Evolutionary conservation across 768 basidiomycete species (phyloP).

Genomic region (Naganishia randhawae): DNA sequence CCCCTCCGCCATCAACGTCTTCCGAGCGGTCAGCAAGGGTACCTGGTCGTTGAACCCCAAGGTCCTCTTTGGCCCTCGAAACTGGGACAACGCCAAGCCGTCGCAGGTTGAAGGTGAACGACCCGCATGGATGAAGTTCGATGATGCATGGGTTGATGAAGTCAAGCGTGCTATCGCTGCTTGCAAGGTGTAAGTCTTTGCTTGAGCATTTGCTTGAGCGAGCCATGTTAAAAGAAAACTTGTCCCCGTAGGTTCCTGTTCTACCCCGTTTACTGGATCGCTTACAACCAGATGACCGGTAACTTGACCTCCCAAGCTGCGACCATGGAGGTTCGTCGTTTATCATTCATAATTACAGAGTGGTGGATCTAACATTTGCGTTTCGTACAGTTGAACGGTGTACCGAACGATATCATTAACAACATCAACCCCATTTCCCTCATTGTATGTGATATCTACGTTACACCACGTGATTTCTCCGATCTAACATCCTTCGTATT

Average conservation of each 20-base stretch:
- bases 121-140: slow-evolving; percentile 24
- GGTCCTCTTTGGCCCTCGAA: slow-evolving; percentile 24
- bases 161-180: slow-evolving; percentile 27
- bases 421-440: slow-evolving; percentile 39
- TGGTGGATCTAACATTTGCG: not conserved
- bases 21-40: slow-evolving; percentile 18
- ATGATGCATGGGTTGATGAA: slow-evolving; percentile 29
- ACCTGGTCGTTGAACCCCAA: slow-evolving; percentile 21
- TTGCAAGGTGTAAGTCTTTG: slow-evolving; percentile 25
- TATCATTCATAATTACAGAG: not conserved
- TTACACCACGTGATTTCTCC: not conserved
- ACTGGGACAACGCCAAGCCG: slow-evolving; percentile 28
- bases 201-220: no score
- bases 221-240: not conserved
- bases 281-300: slow-evolving; percentile 30
- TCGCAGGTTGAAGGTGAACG: slow-evolving; percentile 9
- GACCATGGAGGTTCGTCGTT: slow-evolving; percentile 16
- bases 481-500: not conserved
- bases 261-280: slow-evolving; percentile 30
- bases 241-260: slow-evolving; percentile 22
- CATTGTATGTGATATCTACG: slow-evolving; percentile 1
- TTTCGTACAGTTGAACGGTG: slow-evolving; percentile 32
- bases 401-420: slow-evolving; percentile 39
- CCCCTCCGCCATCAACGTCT: slow-evolving; percentile 15
- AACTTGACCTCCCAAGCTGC: slow-evolving; percentile 30